Evolutionary conservation across 177 flowering plant species (phyloP), one percentile per base, ranked within the genome.

Genomic region (Vitis hybrid): DNA sequence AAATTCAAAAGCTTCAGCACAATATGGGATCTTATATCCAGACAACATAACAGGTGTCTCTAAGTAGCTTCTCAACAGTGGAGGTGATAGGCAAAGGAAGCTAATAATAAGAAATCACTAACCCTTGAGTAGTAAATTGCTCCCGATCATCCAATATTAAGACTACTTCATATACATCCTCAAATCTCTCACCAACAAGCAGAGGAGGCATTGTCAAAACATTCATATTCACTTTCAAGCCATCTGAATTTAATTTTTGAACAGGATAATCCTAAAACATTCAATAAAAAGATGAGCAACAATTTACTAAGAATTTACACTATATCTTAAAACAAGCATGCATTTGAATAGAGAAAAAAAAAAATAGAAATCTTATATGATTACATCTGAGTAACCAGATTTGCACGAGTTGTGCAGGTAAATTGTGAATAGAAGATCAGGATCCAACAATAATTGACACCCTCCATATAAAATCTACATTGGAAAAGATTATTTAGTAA

Each of bases 81-180:
- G 23, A 18, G 26, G 11, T 15, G 15, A 2, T 49, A 5, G n/a
- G 55, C 32, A 17, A 18, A 23, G 26, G 48, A 52, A 55, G 60
- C 34, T 55, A 55, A 55, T 30, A 48, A 55, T 32, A 13, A 1
- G 67, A 69, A 67, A 21, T 9, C 56, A 82, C 94, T 76, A 14
- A 94, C 98, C 94, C 81, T n/a, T 80, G 88, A 26, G 68, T 76
- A 30, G 87, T 78, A 79, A 95, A 95, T 50, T 90, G 89, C 80
- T 95, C 99, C 55, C 99, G 85, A 59, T 90, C 84, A 81, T 95
- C 99, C 86, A 95, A 81, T 79, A 95, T 83, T 73, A 95, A 72
- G 59, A 91, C 71, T 49, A 95, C 93, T 68, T 91, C 87, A 82
- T 91, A 95, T 6, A 68, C 80, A 80, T 95, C 98, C 76, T 80